Evolutionary conservation across 805 yeast genomes (phyloP).

Genomic region (Hanseniaspora valbyensis): DNA sequence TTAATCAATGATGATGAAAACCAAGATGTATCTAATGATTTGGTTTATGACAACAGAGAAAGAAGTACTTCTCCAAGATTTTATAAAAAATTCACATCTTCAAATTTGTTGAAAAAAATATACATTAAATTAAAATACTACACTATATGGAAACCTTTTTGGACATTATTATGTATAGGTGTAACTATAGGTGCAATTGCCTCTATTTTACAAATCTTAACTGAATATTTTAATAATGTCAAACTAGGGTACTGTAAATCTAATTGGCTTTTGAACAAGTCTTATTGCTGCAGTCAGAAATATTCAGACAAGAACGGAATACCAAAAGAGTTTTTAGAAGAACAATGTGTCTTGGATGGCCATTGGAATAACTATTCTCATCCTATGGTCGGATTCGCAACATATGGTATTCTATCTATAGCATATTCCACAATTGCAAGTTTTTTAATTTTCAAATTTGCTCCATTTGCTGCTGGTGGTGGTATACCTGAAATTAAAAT

Average conservation of each 20-base stretch:
- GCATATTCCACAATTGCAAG: slow-evolving; percentile 57
- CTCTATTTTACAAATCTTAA: slow-evolving; percentile 64
- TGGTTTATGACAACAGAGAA: neutral
- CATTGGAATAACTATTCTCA: slow-evolving; percentile 60
- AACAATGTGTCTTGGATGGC: slow-evolving; percentile 39
- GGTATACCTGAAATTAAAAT: slow-evolving; percentile 96
- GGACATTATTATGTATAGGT: slow-evolving; percentile 68
- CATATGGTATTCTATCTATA: slow-evolving; percentile 50
- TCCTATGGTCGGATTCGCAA: slow-evolving; percentile 37
- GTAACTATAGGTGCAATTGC: slow-evolving; percentile 71
- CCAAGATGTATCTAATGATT: neutral
- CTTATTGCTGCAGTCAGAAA: slow-evolving; percentile 71
- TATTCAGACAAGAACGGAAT: slow-evolving; percentile 23
- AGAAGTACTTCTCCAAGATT: neutral
- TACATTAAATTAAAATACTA: slow-evolving; percentile 36
- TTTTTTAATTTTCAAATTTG: slow-evolving; percentile 51
- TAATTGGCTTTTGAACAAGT: slow-evolving; percentile 57
- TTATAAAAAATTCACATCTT: slow-evolving; percentile 12
- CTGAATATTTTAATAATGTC: slow-evolving; percentile 75
- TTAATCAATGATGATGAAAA: slow-evolving; percentile 9
- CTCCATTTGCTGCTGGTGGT: slow-evolving; percentile 92
- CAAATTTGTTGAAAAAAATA: slow-evolving; percentile 20
- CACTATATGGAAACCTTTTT: slow-evolving; percentile 37
- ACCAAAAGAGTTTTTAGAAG: slow-evolving; percentile 23
- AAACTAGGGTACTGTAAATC: slow-evolving; percentile 67